Conservation (phyloP, 1,284 basidiomycete species). For the Amylostereum chailletii region DNA sequence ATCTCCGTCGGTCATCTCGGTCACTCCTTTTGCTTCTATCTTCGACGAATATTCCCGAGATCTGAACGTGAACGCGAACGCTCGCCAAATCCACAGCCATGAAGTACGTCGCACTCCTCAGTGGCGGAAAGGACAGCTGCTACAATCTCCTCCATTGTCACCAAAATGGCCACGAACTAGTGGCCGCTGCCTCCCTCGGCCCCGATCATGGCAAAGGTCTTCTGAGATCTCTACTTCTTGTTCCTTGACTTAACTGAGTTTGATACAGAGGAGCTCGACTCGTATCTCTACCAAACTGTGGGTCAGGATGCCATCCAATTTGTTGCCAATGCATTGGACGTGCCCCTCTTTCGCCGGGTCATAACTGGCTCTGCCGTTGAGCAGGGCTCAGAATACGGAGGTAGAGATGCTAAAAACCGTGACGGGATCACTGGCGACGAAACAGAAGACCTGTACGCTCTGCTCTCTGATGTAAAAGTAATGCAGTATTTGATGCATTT, state of each 20-base stretch:
- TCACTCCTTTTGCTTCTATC: too few species aligned
- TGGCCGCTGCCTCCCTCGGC: slow-evolving; percentile 85
- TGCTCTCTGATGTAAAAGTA: slow-evolving; percentile 79
- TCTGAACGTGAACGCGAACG: too few species aligned
- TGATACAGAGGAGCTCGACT: slow-evolving; percentile 88
- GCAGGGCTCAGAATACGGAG: slow-evolving; percentile 81
- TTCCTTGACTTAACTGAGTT: slow-evolving; percentile 2
- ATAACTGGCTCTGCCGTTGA: slow-evolving; percentile 82
- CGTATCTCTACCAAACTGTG: slow-evolving; percentile 98
- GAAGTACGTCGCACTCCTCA: slow-evolving; percentile 94
- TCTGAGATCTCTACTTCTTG: slow-evolving; percentile 5
- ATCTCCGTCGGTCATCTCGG: too few species aligned
- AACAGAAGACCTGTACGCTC: slow-evolving; percentile 87
- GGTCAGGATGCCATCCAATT: slow-evolving; percentile 91
- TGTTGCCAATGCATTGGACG: slow-evolving; percentile 77
- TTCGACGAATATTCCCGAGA: too few species aligned
- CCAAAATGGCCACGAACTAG: slow-evolving; percentile 80
- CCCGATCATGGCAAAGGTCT: slow-evolving; percentile 82
- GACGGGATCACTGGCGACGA: slow-evolving; percentile 75
- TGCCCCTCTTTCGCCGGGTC: slow-evolving; percentile 78
- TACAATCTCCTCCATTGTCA: slow-evolving; percentile 91
- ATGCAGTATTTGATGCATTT: slow-evolving; percentile 7
- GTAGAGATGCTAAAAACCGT: slow-evolving; percentile 35
- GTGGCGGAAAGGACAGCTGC: slow-evolving; percentile 97
- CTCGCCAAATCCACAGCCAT: slow-evolving; percentile 29